These are phyloP conservation scores for Pichia sp. DNA, from an alignment of 1,139 yeast species.

Conservation along the genomic window DNA sequence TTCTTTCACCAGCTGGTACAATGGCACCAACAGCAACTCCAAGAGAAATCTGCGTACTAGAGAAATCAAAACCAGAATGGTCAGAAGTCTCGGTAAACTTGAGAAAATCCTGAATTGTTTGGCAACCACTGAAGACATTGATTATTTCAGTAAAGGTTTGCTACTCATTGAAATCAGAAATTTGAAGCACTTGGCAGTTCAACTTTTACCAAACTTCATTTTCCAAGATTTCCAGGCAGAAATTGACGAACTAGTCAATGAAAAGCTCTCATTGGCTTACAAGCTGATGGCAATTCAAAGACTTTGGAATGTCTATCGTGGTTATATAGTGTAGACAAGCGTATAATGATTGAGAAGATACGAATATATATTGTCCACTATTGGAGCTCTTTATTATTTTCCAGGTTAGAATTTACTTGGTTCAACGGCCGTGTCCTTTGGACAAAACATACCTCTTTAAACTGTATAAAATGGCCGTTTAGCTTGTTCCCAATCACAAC, in stretches of 20 bases:
- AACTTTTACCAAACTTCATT: slow-evolving; percentile 39
- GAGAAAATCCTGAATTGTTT: slow-evolving; percentile 37
- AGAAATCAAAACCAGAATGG: slow-evolving; percentile 25
- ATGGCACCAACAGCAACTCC: slow-evolving; percentile 2
- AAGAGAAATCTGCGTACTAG: background rate
- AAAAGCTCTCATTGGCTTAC: slow-evolving; percentile 24
- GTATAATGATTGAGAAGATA: too few species aligned
- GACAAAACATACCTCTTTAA: too few species aligned
- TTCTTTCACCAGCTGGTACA: slow-evolving; percentile 9
- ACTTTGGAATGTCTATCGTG: slow-evolving; percentile 47
- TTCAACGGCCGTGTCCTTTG: too few species aligned
- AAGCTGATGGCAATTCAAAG: slow-evolving; percentile 41
- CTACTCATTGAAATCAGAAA: slow-evolving; percentile 51
- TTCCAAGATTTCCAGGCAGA: slow-evolving; percentile 47
- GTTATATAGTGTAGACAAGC: too few species aligned
- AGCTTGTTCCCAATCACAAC: too few species aligned
- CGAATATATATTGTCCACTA: too few species aligned
- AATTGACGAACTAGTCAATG: slow-evolving; percentile 41
- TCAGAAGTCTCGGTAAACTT: slow-evolving; percentile 46
- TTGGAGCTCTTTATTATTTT: too few species aligned
- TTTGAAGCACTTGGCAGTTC: slow-evolving; percentile 39
- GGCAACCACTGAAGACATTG: background rate
- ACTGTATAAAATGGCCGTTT: too few species aligned
- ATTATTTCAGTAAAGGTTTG: slow-evolving; percentile 38
- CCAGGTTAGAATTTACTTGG: too few species aligned